Base-by-base conservation (phyloP, 2,329 filamentous ascomycete species). In the Exophiala sp. region DNA sequence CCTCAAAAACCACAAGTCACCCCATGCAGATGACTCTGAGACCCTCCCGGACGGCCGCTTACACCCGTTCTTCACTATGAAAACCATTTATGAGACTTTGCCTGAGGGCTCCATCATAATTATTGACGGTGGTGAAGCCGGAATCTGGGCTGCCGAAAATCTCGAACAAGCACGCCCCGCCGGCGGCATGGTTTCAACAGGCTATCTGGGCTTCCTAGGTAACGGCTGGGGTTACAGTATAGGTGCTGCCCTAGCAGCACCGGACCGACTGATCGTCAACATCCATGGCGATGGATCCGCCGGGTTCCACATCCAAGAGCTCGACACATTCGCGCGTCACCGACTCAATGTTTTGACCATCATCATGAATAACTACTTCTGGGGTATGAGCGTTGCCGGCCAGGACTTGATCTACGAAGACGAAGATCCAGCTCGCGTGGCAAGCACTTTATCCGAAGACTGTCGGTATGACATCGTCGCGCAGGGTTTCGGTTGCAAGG, bases 161-260 rank as follows among this genome's bases (percentile, higher is more conserved):
- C 2, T 63, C 65, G 2, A 68, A 69, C 56, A 61, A 62, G 9
- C 65, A 67, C 50, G 55, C 10, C 40, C 60, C 12, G 45, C 42
- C 18, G 43, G 47, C 5, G 58, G 12, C 5, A 49, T 62, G 42
- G 55, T 54, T 11, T 24, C 49, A 5, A 67, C 60, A n/a, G 68
- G 70, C 46, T 71, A 76, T 45, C 65, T 77, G 1, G 75, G 75
- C 2, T 75, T 76, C 62, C 65, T 77, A 1, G 74, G 75, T 1
- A 77, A 73, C 52, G 75, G 74, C 3, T 77, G 72, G 65, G 75
- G 75, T 3, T 77, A 77, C 57, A 63, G 67, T 1, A 62, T 77
- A 2, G 75, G 75, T 0, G 72, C 71, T 8, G 73, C 73, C 0
- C 60, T 76, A 2, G 75, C 74, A 0, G 69, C 67, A n/a, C 71